Evolutionary conservation across 371 early-diverging fungal species (phyloP), one percentile per base, ranked within the genome.

Genomic region (Mortierella polycephala): DNA sequence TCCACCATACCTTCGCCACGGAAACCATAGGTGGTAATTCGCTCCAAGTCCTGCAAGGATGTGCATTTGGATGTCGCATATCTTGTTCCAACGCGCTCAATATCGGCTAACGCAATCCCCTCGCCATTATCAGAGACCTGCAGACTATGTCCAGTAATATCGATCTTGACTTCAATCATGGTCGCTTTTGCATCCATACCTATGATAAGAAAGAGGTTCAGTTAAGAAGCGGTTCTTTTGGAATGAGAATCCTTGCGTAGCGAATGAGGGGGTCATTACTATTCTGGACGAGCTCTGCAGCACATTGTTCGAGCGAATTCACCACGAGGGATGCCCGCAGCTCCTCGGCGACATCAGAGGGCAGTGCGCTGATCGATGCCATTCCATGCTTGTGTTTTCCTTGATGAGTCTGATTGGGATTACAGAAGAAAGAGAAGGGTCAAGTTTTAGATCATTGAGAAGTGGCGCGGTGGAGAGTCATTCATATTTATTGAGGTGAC

Each of bases 91-190:
- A 93, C 61, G 42, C 82, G 70, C 18, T 45, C 49, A 67, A 91
- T 75, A 53, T 85, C 77, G 4, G 67, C 67, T 5, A 82, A 68
- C 1, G 65, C 68, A 39, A 93, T 90, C 7, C 93, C 93, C 12
- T 47, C 54, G 1, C 93, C 92, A 74, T 93, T 87, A 63, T 93
- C 93, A 12, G 75, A 75, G 8, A 91, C 90, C 67, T 88, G 84
- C 10, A 93, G 64, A 49, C 71, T 83, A 18, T 83, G 83, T n/a
- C 84, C 85, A 9, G 83, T 75, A 16, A 68, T 61, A 74, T 85
- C 84, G 3, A 88, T 52, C 1, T 57, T 59, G 47, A 91, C 81
- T 23, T 88, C 85, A 57, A 91, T 84, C 0, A 57, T 44, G 0
- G 83, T 75, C 11, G 93, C 87, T 10, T 81, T 68, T 10, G 91